Conservation (phyloP, 1,139 yeast species). For the Geotrichum reessii region DNA sequence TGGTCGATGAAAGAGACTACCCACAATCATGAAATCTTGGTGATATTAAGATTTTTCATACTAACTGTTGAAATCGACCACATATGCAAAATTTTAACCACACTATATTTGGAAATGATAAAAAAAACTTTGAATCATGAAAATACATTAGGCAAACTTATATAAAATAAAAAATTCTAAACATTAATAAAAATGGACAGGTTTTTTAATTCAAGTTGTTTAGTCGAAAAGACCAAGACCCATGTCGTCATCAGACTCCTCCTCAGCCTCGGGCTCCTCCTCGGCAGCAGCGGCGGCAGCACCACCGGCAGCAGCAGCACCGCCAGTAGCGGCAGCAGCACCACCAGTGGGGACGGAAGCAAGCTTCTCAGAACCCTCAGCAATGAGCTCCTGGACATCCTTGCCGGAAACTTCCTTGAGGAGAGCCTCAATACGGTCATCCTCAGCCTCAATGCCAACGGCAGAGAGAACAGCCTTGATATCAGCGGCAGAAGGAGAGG, state of each 20-base stretch:
- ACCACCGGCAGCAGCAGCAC: conserved; percentile 61
- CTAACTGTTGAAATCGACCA: no score
- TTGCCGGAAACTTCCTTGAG: conserved; percentile 92
- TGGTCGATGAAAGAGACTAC: no score
- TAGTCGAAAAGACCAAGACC: conserved; percentile 45
- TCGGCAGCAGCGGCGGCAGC: conserved; percentile 72
- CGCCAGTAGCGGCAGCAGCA: conserved; percentile 75
- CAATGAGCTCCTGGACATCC: conserved; percentile 83
- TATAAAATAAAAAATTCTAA: background rate
- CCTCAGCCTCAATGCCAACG: conserved; percentile 94
- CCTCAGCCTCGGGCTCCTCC: conserved; percentile 59
- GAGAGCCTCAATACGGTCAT: conserved; percentile 76
- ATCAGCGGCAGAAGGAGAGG: conserved; percentile 87
- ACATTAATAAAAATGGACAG: background rate
- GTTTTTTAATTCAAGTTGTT: conserved; percentile 18
- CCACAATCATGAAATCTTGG: no score
- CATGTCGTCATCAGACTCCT: conserved; percentile 58
- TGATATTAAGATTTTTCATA: background rate
- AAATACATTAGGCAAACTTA: background rate
- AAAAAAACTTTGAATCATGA: background rate
- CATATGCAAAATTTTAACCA: no score
- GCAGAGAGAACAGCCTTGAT: conserved; percentile 83
- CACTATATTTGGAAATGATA: no score
- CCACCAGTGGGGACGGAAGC: conserved; percentile 98
- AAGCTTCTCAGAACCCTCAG: conserved; percentile 93